These are phyloP conservation scores for Talaromyces marneffei DNA, from an alignment of 2,329 filamentous ascomycete genomes.

Conservation along the genomic window DNA sequence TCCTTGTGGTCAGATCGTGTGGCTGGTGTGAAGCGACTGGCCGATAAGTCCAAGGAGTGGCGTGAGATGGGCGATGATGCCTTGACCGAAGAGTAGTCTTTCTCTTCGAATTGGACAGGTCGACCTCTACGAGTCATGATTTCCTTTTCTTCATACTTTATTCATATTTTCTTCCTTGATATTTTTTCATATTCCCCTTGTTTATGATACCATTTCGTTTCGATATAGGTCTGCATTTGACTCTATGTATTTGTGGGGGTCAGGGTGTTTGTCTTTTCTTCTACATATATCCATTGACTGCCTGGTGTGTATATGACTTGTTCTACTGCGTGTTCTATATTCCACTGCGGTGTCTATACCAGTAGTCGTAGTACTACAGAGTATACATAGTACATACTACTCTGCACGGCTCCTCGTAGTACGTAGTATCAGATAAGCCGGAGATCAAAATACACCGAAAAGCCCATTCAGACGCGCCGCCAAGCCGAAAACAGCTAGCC, in stretches of 20 bases:
- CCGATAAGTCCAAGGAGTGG: slow-evolving; percentile 84
- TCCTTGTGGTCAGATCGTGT: slow-evolving; percentile 82
- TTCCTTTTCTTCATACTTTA: background rate
- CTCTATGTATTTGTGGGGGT: background rate
- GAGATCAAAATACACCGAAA: background rate
- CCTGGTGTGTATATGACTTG: background rate
- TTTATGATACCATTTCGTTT: slow-evolving; percentile 36
- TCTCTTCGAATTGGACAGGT: background rate
- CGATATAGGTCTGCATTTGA: slow-evolving; percentile 4
- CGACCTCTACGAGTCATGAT: background rate
- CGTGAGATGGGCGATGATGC: slow-evolving; percentile 77
- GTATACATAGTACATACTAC: no score
- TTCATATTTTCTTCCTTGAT: slow-evolving; percentile 8
- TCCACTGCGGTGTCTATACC: background rate
- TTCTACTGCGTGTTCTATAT: background rate
- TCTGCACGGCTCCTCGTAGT: no score
- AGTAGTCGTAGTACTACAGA: no score
- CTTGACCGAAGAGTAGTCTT: slow-evolving; percentile 47
- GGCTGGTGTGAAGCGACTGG: slow-evolving; percentile 70
- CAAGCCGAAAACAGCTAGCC: background rate
- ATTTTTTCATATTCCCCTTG: slow-evolving; percentile 17
- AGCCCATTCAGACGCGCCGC: background rate
- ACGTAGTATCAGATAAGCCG: background rate
- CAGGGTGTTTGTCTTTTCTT: background rate
- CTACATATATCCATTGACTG: background rate